Percentiles rank a stretch among this genome's conserved stretches.
Conservation (phyloP, 768 basidiomycete genomes). For the Suillus subluteus region DNA sequence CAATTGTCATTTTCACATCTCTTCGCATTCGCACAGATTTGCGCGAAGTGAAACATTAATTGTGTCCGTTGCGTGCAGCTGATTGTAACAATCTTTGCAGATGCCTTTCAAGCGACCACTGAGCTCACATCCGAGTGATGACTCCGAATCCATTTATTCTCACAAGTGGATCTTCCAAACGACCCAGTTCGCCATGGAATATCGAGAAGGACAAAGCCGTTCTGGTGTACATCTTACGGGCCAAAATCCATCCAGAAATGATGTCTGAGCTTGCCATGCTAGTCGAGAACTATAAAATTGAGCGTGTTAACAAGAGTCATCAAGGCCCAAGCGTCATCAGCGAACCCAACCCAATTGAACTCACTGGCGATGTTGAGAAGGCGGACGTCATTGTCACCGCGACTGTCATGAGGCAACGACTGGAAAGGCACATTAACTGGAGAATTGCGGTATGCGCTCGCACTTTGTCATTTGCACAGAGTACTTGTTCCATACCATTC, state of each 20-base stretch:
- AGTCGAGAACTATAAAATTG: constrained; percentile 20
- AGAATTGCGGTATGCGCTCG: constrained; percentile 56
- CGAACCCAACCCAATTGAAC: constrained; percentile 29
- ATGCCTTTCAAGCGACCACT: constrained; percentile 8
- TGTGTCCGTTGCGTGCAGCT: background rate
- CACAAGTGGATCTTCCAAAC: constrained; percentile 18
- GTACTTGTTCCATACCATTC: constrained; percentile 10
- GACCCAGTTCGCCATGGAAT: constrained; percentile 16
- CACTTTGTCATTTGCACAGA: background rate
- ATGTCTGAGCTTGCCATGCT: constrained; percentile 31
- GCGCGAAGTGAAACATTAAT: background rate
- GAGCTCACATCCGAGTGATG: background rate
- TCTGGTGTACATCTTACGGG: constrained; percentile 35
- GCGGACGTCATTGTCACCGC: constrained; percentile 72
- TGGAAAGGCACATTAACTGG: constrained; percentile 74
- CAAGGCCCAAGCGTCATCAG: background rate
- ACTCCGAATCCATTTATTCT: background rate
- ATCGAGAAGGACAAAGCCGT: constrained; percentile 16
- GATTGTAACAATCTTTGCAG: background rate
- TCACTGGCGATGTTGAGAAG: constrained; percentile 44
- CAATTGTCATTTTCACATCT: background rate
- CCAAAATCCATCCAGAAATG: constrained; percentile 30
- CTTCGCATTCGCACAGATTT: constrained; percentile 6
- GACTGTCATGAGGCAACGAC: constrained; percentile 64
- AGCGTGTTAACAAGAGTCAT: background rate